Base-by-base conservation (phyloP, 2,329 filamentous ascomycete species). In the Talaromyces pinophilus region DNA sequence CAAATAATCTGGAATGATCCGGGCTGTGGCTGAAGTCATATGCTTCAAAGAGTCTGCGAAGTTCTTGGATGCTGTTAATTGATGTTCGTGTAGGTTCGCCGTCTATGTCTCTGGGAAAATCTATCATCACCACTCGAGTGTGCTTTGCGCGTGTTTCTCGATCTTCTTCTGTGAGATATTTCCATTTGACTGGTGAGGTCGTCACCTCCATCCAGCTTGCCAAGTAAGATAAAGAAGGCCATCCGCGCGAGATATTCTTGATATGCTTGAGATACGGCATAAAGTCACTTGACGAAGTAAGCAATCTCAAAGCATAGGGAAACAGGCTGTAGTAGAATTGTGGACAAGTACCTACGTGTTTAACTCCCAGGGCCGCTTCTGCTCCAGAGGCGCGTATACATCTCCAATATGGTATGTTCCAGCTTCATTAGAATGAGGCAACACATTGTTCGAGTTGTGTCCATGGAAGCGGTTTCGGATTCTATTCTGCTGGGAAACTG, bases 181-280 rank as follows among this genome's bases (percentile, higher is more conserved):
- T 44, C 61, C 61, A 63, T 30, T 63, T 63, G 19, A 63, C 61
- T 19, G 61, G 61, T n/a, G 61, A 63, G 1, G 61, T 63, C 33
- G 61, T 63, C 17, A 63, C 61, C 35, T 63, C 48, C 61, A 63
- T 63, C 61, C 61, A 63, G 44, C 48, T 63, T 33, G 61, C 61
- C 50, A 63, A 44, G 25, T 63, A 63, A 3, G 61, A 54, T n/a
- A 63, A 5, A 44, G 52, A 52, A 42, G 61, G 61, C 61, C 61
- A 63, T 30, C 8, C 25, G 1, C 15, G 22, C 2, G 57, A 60
- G 8, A 60, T 17, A 11, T 60, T 33, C 4, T 60, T 60, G 40
- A 60, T 30, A 19, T 60, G 40, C 33, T 40, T 42, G 7, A 60
- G 57, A 46, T 60, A 60, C 3, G 57, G 57, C 57, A 60, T 60